Percentiles rank a stretch among this genome's conserved stretches.
Conservation (phyloP, 352 stramenopile genomes). For the Pythium rishiriense region DNA sequence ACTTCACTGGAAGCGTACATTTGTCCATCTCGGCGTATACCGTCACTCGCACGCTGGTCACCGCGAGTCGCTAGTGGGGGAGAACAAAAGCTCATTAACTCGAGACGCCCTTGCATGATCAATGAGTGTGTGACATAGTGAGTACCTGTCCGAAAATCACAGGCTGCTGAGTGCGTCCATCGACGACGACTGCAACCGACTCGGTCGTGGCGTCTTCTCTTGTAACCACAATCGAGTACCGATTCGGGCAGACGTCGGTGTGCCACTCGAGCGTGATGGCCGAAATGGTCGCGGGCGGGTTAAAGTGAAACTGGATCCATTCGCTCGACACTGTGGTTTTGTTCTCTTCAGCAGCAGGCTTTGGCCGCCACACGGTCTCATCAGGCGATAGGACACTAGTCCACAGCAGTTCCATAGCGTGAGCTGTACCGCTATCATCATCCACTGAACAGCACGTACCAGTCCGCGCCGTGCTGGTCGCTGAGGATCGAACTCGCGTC, state of each 20-base stretch:
- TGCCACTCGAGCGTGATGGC: slow-evolving; percentile 25
- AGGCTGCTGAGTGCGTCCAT: slow-evolving; percentile 15
- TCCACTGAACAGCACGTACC: too few relatives aligned
- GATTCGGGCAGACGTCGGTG: slow-evolving; percentile 4
- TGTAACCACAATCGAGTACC: slow-evolving; percentile 21
- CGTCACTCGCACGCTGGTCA: slow-evolving; percentile 14
- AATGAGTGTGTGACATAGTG: neutral
- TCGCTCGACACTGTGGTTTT: slow-evolving; percentile 2
- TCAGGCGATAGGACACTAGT: slow-evolving; percentile 7
- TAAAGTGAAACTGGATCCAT: slow-evolving; percentile 32
- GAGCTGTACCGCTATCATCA: too few relatives aligned
- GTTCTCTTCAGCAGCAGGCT: neutral
- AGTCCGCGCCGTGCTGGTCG: slow-evolving; percentile 47
- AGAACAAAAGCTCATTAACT: neutral
- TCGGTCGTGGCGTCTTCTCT: slow-evolving; percentile 23
- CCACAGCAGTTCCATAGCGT: neutral
- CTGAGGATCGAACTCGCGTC: slow-evolving; percentile 62
- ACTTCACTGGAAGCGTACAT: slow-evolving; percentile 6
- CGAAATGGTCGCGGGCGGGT: slow-evolving; percentile 13
- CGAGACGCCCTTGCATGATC: too few relatives aligned
- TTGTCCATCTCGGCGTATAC: slow-evolving; percentile 12
- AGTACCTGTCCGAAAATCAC: slow-evolving; percentile 27
- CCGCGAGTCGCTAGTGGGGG: slow-evolving; percentile 6
- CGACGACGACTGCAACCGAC: slow-evolving; percentile 25
- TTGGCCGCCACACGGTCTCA: slow-evolving; percentile 17